These are phyloP conservation scores for Madurella fahalii DNA, from an alignment of 2,329 filamentous ascomycete genomes.

Conservation along the genomic window DNA sequence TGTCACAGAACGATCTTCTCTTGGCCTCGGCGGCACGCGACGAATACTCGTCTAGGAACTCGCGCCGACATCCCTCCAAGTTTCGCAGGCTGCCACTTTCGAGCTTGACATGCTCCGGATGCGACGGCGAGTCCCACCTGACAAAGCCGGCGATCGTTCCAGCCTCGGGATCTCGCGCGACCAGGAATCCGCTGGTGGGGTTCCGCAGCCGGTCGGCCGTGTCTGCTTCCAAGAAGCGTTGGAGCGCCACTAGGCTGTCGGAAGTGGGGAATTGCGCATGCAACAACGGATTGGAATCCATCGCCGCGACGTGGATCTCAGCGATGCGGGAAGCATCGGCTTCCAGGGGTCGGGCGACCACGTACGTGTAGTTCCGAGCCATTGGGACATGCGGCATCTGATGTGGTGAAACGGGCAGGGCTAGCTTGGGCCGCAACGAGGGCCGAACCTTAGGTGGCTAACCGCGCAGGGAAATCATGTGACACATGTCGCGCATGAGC, in stretches of 20 bases:
- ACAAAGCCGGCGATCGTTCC: constrained; percentile 33
- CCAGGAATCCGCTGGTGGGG: constrained; percentile 29
- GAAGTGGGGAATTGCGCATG: constrained; percentile 38
- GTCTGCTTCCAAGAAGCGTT: constrained; percentile 31
- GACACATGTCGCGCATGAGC: constrained; percentile 12
- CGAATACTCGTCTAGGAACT: constrained; percentile 35
- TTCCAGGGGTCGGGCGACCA: constrained; percentile 8
- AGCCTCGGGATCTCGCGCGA: constrained; percentile 32
- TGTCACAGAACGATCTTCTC: constrained; percentile 29
- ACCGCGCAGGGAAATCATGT: constrained; percentile 14
- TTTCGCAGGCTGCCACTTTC: constrained; percentile 21
- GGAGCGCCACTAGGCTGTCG: constrained; percentile 29
- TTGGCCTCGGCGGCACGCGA: constrained; percentile 30
- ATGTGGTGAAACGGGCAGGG: neutral
- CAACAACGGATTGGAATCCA: constrained; percentile 37
- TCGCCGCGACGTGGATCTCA: constrained; percentile 36
- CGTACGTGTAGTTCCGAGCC: constrained; percentile 12
- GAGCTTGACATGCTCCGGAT: constrained; percentile 19
- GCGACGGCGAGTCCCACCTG: constrained; percentile 33
- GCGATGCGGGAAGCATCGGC: constrained; percentile 26
- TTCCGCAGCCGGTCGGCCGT: constrained; percentile 30
- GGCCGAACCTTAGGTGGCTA: neutral
- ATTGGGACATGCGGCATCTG: constrained; percentile 7
- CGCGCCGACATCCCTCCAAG: constrained; percentile 29
- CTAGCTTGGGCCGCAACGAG: neutral